Evolutionary conservation across 202 grass and related monocot species (phyloP), one percentile per base, ranked within the genome.

Genomic region (Panicum virgatum): DNA sequence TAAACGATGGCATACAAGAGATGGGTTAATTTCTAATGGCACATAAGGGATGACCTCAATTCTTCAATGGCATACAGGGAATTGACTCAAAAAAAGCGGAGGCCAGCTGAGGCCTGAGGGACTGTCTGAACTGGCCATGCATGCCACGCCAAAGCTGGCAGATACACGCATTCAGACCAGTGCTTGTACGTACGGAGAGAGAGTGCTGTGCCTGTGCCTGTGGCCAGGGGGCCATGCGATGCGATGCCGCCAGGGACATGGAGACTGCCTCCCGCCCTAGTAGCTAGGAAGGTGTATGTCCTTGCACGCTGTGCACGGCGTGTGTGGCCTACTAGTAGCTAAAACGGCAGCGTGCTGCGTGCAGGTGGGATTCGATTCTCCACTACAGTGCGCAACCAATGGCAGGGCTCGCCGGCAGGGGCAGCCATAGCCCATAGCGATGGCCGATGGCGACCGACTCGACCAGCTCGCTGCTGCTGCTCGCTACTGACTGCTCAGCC

Each of bases 311-410:
- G 25, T 45, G 67, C 25, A 48, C 14, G 68, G 68, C 14, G 67
- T 60, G 70, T 45, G 60, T 82, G 79, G 73, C 34, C 19, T 89
- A 59, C 26, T 1, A 44, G 54, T 36, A 39, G 77, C 37, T 66
- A 71, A 39, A 83, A 71, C 65, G 61, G 81, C 89, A 75, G 85
- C 59, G 4, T n/a, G n/a, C n/a, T n/a, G n/a, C n/a, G n/a, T 66
- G 62, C 61, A 67, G 77, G 83, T 72, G 80, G 75, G 90, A 92
- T 92, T 89, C 86, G 83, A 86, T 89, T 92, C 86, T 72, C 86
- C 60, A 27, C 43, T 51, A 62, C 48, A 58, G 12, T 13, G 36
- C 29, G 62, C 60, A 62, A 71, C 79, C 78, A 64, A 40, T 73
- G 72, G 57, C 38, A 30, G 32, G 32, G 32, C 32, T 34, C 3